Conservation (phyloP, 2,329 filamentous ascomycete genomes). For the Cladophialophora yegresii region DNA sequence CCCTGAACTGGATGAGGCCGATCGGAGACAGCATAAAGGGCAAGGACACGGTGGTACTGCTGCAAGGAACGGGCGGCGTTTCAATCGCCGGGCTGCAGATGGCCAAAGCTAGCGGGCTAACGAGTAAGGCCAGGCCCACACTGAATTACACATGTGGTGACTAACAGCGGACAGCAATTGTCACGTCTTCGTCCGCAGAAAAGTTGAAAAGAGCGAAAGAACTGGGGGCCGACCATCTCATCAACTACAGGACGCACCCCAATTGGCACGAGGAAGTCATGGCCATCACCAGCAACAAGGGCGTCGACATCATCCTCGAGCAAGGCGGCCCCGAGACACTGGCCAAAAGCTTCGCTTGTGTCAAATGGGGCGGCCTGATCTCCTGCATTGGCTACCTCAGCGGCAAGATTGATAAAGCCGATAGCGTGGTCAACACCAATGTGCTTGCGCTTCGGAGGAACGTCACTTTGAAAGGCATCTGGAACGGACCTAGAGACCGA, state of each 20-base stretch:
- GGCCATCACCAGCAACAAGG: slow-evolving; percentile 47
- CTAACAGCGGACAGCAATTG: slow-evolving; percentile 44
- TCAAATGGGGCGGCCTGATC: slow-evolving; percentile 52
- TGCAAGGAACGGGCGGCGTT: slow-evolving; percentile 54
- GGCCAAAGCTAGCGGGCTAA: slow-evolving; percentile 51
- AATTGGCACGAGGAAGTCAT: slow-evolving; percentile 52
- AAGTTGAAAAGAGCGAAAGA: slow-evolving; percentile 48
- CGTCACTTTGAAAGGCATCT: slow-evolving; percentile 59
- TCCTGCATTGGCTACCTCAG: slow-evolving; percentile 26
- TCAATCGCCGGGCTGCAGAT: slow-evolving; percentile 50
- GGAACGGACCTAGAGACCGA: slow-evolving; percentile 63
- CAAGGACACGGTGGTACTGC: slow-evolving; percentile 44
- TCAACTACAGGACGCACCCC: slow-evolving; percentile 54
- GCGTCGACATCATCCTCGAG: slow-evolving; percentile 49
- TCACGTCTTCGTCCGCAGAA: slow-evolving; percentile 54
- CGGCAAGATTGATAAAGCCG: slow-evolving; percentile 33
- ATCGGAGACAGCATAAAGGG: slow-evolving; percentile 45
- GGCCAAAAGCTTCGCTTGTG: slow-evolving; percentile 49
- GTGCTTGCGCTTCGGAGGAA: slow-evolving; percentile 56
- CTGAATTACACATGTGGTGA: slow-evolving; percentile 41
- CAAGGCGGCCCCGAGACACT: slow-evolving; percentile 48
- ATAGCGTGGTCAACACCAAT: slow-evolving; percentile 62
- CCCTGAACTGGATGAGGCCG: slow-evolving; percentile 53
- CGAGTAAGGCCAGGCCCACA: slow-evolving; percentile 46
- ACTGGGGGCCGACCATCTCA: slow-evolving; percentile 49